A percentile compares a stretch with the other conserved stretches of the same genome.
Evolutionary conservation across 176 grass and related monocot species (phyloP).

Genomic region (Triticum monococcum): DNA sequence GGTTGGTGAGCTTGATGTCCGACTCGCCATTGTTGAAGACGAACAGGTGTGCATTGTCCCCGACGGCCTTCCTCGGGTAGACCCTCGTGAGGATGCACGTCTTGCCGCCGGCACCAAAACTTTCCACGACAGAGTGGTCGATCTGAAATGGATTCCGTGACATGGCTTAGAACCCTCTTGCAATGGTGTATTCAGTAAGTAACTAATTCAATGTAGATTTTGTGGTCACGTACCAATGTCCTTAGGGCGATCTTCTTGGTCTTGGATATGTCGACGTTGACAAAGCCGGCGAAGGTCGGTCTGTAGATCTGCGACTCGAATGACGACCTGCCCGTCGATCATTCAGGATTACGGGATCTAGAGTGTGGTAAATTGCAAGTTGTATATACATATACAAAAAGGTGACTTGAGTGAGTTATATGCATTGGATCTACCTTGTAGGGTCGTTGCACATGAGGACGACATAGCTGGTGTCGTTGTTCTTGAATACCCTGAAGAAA

Average conservation of each 20-base stretch:
- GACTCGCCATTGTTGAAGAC: conserved; percentile 61
- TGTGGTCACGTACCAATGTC: conserved; percentile 24
- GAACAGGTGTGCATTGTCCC: conserved; percentile 41
- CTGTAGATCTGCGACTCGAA: conserved; percentile 29
- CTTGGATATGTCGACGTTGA: conserved; percentile 36
- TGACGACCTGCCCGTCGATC: conserved; percentile 5
- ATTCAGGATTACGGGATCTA: neutral
- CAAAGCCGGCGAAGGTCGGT: conserved; percentile 62
- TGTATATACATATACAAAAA: no score
- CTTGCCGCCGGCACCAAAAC: conserved; percentile 49
- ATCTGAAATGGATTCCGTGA: conserved; percentile 27
- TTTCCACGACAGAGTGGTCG: conserved; percentile 65
- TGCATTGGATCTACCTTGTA: neutral
- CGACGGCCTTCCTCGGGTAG: conserved; percentile 46
- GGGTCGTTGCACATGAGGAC: conserved; percentile 69
- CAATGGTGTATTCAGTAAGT: neutral
- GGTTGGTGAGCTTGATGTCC: conserved; percentile 34
- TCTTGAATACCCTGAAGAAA: conserved; percentile 61
- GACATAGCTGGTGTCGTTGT: conserved; percentile 20
- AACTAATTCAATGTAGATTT: neutral
- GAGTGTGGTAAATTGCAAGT: neutral
- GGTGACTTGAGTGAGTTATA: neutral
- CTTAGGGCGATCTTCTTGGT: conserved; percentile 29
- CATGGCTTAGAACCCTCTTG: neutral
- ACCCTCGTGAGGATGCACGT: conserved; percentile 67